Evolutionary conservation across 2,329 filamentous ascomycete species (phyloP).

Genomic region (Beauveria scarabaeidicola): DNA sequence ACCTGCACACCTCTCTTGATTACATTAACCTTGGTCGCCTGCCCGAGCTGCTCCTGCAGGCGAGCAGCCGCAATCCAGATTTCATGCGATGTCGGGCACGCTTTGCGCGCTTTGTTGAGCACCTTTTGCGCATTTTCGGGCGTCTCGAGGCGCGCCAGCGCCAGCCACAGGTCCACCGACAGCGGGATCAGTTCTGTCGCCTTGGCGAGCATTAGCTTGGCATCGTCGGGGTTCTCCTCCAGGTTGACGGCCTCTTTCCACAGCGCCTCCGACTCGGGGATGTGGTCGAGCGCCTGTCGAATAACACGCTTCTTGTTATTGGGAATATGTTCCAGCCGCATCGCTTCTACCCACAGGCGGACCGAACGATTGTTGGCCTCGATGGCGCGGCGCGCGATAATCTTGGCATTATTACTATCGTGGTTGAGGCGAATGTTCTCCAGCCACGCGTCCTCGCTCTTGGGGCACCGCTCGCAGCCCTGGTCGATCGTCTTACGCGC

Average conservation of each 20-base stretch:
- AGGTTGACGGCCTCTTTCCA: constrained; percentile 98
- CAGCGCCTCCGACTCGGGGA: constrained; percentile 89
- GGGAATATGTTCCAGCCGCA: constrained; percentile 77
- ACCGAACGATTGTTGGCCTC: constrained; percentile 86
- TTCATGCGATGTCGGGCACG: constrained; percentile 84
- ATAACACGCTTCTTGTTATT: constrained; percentile 89
- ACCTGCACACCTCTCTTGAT: constrained; percentile 92
- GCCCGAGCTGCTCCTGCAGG: constrained; percentile 79
- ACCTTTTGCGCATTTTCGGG: constrained; percentile 91
- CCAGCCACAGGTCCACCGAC: constrained; percentile 91
- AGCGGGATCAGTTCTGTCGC: constrained; percentile 91
- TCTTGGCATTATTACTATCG: constrained; percentile 84
- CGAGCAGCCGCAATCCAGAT: constrained; percentile 95
- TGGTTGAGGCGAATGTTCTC: constrained; percentile 86
- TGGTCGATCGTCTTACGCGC: constrained; percentile 81
- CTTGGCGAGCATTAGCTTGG: constrained; percentile 80
- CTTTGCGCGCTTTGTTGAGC: constrained; percentile 89
- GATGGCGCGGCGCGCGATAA: constrained; percentile 89
- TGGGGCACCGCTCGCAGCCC: constrained; percentile 84
- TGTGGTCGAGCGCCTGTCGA: constrained; percentile 81
- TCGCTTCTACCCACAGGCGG: constrained; percentile 87
- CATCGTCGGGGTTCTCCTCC: constrained; percentile 83
- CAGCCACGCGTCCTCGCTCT: constrained; percentile 91
- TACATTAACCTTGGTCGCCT: constrained; percentile 71
- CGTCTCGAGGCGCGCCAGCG: constrained; percentile 78